These are phyloP conservation scores for Cyclocybe aegerita DNA, from an alignment of 768 basidiomycete species.

Conservation along the genomic window DNA sequence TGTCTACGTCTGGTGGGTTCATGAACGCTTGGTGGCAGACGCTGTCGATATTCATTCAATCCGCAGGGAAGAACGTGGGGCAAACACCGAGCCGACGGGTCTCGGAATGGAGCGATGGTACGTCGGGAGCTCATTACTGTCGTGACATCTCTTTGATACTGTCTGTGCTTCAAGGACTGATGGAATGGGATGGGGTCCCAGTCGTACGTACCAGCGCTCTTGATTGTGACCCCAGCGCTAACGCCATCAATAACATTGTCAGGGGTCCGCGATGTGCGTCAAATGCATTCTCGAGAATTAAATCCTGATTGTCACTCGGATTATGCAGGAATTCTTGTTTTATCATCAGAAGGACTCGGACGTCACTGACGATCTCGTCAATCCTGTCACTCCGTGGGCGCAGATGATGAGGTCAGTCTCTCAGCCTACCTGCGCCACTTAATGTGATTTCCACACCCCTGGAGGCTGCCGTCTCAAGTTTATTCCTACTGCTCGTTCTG, in stretches of 20 bases:
- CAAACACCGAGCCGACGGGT: constrained; percentile 78
- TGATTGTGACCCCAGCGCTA: constrained; percentile 8
- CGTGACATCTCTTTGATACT: constrained; percentile 1
- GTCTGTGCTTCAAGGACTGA: constrained; percentile 37
- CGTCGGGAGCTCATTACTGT: constrained; percentile 6
- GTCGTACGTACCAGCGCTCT: constrained; percentile 51
- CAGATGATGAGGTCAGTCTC: constrained; percentile 61
- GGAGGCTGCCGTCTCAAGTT: constrained; percentile 10
- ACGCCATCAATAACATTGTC: constrained; percentile 10
- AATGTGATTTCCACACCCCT: constrained; percentile 9
- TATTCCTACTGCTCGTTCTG: constrained; percentile 4
- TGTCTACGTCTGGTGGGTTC: constrained; percentile 70
- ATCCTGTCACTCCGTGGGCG: constrained; percentile 72
- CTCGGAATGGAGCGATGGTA: constrained; percentile 87
- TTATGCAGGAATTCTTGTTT: constrained; percentile 72
- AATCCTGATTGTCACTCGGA: constrained; percentile 13
- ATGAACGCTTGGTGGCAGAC: background rate
- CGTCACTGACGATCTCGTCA: constrained; percentile 49
- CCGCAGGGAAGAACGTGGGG: constrained; percentile 74
- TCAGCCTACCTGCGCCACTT: constrained; percentile 10
- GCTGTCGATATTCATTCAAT: background rate
- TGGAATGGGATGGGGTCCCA: constrained; percentile 84
- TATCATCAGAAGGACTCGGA: constrained; percentile 81
- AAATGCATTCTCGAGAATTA: constrained; percentile 27
- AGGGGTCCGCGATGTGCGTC: constrained; percentile 54